Percentiles rank a stretch among this genome's conserved stretches.
Conservation (phyloP, 306 rosid genomes). For the Pyrus bretschneideri region DNA sequence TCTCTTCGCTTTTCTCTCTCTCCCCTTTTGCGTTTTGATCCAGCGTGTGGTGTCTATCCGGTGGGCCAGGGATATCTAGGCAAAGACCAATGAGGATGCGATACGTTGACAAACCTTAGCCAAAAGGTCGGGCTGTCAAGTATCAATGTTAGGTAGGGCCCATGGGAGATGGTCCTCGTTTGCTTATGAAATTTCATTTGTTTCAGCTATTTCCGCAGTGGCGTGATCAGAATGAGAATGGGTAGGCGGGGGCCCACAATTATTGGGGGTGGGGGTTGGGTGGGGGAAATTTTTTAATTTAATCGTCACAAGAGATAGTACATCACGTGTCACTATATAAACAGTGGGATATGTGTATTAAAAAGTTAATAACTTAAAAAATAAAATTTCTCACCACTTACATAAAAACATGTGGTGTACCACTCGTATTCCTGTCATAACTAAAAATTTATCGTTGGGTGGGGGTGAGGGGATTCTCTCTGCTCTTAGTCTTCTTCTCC, state of each 20-base stretch:
- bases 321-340: too few species aligned
- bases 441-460: too few species aligned
- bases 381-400: too few species aligned
- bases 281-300: too few species aligned
- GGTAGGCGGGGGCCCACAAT: background rate
- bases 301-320: too few species aligned
- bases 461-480: too few species aligned
- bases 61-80: constrained; percentile 50
- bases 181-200: background rate
- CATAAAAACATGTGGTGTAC: too few species aligned
- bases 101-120: constrained; percentile 52
- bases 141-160: background rate
- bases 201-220: background rate
- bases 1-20: background rate
- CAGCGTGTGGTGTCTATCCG: constrained; percentile 24
- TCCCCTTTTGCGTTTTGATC: background rate
- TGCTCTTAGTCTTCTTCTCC: fast-evolving
- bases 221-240: background rate
- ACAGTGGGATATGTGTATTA: too few species aligned
- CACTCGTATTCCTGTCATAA: too few species aligned
- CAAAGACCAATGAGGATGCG: background rate
- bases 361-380: too few species aligned
- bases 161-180: background rate
- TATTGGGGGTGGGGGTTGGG: background rate
- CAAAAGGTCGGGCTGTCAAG: constrained; percentile 14